These are phyloP conservation scores for Mycena latifolia DNA, from an alignment of 768 basidiomycete genomes.

Conservation along the genomic window DNA sequence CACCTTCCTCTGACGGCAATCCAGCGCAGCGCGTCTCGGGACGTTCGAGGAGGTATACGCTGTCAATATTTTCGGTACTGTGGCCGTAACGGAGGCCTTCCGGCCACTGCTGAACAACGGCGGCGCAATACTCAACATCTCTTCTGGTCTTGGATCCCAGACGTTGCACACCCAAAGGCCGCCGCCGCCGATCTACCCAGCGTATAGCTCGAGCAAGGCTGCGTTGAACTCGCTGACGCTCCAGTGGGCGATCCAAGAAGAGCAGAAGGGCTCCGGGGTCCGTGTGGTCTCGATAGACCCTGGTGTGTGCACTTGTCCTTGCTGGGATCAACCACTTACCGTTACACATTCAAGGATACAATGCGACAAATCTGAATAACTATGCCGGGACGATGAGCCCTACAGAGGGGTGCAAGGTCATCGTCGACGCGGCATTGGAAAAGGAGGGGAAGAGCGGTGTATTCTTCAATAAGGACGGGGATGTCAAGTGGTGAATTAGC, in stretches of 20 bases:
- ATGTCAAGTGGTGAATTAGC: too few species aligned
- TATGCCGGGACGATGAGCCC: neutral
- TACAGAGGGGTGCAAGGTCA: neutral
- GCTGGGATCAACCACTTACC: neutral
- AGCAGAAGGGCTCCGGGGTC: constrained; percentile 10
- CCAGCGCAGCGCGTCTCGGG: constrained; percentile 7
- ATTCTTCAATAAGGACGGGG: neutral
- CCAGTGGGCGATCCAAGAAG: constrained; percentile 27
- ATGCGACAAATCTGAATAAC: neutral
- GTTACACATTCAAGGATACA: neutral
- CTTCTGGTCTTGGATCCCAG: constrained; percentile 13
- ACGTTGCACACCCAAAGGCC: neutral
- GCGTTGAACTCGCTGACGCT: constrained; percentile 30
- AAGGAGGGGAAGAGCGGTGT: neutral
- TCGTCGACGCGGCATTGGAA: neutral
- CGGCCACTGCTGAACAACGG: constrained; percentile 13
- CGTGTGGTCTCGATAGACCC: neutral
- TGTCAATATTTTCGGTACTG: constrained; percentile 30
- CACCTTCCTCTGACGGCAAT: too few species aligned
- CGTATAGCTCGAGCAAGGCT: constrained; percentile 28
- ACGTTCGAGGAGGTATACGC: constrained; percentile 1
- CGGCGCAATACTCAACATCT: constrained; percentile 30
- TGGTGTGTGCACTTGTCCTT: neutral
- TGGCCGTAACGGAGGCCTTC: constrained; percentile 11
- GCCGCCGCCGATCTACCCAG: neutral